These are phyloP conservation scores for Picea engelmannii DNA, from an alignment of 83 land plant species.

Conservation along the genomic window DNA sequence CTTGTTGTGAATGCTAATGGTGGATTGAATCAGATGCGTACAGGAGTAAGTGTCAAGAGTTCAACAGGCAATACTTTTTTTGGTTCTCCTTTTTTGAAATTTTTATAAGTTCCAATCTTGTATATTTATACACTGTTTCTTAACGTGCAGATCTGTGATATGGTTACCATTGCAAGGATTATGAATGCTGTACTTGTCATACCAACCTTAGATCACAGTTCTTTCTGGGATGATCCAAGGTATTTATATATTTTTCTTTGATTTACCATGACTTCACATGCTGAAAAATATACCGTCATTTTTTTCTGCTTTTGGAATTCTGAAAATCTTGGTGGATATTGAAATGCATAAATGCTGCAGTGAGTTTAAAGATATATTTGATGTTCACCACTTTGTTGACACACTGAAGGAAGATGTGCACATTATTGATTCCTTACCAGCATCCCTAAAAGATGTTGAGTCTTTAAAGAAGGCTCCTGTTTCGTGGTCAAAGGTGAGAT, in stretches of 20 bases:
- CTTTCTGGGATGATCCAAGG: conserved; percentile 53
- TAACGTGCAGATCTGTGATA: conserved; percentile 43
- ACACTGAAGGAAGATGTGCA: conserved; percentile 33
- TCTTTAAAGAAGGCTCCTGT: conserved; percentile 38
- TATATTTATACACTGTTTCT: not conserved
- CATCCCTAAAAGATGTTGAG: conserved; percentile 14
- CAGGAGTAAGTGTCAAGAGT: conserved; percentile 12
- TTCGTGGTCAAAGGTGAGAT: conserved; percentile 48
- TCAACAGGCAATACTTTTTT: not conserved
- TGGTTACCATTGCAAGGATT: conserved; percentile 46
- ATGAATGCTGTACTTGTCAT: conserved; percentile 46
- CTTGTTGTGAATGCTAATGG: conserved; percentile 27
- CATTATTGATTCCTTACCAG: conserved; percentile 35
- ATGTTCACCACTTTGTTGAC: conserved; percentile 36
- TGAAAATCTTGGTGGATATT: not conserved
- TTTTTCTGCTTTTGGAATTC: not conserved
- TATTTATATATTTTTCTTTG: conserved; percentile 13
- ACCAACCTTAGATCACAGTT: conserved; percentile 43
- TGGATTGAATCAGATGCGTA: conserved; percentile 30
- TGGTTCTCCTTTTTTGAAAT: not conserved
- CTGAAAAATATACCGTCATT: not conserved
- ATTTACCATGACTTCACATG: not conserved
- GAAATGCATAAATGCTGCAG: conserved; percentile 17
- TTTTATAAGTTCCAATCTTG: not conserved
- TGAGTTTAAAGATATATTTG: conserved; percentile 46